phyloP scores from a whole-genome alignment of 2,329 filamentous ascomycete species.

The Cladosporium phlei region DNA sequence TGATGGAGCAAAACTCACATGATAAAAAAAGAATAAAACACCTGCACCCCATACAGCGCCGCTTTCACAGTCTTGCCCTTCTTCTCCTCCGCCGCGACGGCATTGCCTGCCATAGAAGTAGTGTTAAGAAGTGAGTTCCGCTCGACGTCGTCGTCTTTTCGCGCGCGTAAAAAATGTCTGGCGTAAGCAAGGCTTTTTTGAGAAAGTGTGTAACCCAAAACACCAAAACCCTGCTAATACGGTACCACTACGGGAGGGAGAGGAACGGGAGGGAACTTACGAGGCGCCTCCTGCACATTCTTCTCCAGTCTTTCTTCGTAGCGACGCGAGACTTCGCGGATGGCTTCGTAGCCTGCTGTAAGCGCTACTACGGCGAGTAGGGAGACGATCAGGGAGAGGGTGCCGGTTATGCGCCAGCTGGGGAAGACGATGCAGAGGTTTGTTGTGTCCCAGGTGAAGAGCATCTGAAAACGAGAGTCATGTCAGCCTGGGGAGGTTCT shows the following conservation, averaged over 20 bases:
- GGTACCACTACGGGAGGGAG: not conserved
- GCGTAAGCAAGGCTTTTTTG: slow-evolving; percentile 12
- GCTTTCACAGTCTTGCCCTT: slow-evolving; percentile 75
- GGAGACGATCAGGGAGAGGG: slow-evolving; percentile 70
- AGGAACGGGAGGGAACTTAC: slow-evolving; percentile 29
- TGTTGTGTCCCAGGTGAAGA: slow-evolving; percentile 92
- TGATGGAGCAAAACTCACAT: slow-evolving; percentile 78
- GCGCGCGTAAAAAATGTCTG: slow-evolving; percentile 1
- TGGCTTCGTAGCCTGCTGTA: slow-evolving; percentile 85
- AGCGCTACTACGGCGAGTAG: slow-evolving; percentile 77
- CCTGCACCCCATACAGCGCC: slow-evolving; percentile 81
- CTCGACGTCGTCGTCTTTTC: slow-evolving; percentile 43
- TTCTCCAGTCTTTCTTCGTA: slow-evolving; percentile 61
- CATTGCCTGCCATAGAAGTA: too few species aligned
- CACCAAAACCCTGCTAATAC: not conserved
- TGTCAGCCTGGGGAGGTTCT: not conserved
- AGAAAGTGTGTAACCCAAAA: slow-evolving; percentile 14
- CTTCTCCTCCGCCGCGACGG: slow-evolving; percentile 53
- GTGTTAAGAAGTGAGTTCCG: slow-evolving; percentile 68
- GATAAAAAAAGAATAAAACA: slow-evolving; percentile 98
- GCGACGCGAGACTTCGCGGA: slow-evolving; percentile 69
- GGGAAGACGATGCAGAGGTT: slow-evolving; percentile 96
- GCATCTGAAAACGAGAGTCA: slow-evolving; percentile 60
- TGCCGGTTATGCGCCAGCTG: slow-evolving; percentile 79
- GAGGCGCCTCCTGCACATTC: slow-evolving; percentile 41